A percentile compares a stretch with the other conserved stretches of the same genome.
Evolutionary conservation across 164 flowering plant species (phyloP).

Genomic region (Akebia trifoliata): DNA sequence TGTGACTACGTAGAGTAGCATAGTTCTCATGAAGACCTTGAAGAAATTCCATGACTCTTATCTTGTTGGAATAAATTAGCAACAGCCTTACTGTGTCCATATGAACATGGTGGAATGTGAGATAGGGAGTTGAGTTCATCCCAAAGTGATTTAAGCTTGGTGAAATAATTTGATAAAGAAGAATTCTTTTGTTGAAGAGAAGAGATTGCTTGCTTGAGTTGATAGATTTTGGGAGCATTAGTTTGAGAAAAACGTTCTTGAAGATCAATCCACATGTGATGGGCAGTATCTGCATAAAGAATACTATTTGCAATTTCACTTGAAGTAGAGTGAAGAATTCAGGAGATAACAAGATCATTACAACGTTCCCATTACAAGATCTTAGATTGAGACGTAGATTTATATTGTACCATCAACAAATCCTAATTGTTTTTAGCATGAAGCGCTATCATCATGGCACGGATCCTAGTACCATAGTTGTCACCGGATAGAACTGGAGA

Average conservation of each 20-base stretch:
- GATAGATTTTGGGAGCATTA: conserved; percentile 5
- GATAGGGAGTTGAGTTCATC: neutral
- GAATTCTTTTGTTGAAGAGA: neutral
- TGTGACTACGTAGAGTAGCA: conserved; percentile 14
- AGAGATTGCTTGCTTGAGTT: neutral
- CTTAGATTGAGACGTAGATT: no score
- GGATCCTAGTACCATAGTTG: no score
- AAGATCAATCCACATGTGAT: neutral
- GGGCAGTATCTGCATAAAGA: neutral
- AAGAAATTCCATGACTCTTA: neutral
- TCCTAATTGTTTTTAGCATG: no score
- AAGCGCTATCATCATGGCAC: no score
- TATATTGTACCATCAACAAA: no score
- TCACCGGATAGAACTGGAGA: no score
- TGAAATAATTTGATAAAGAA: neutral
- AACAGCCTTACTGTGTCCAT: neutral
- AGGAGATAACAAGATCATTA: neutral
- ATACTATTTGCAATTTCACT: neutral
- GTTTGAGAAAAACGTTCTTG: neutral
- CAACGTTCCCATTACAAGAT: no score
- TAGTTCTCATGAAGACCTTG: conserved; percentile 18
- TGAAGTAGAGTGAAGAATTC: neutral
- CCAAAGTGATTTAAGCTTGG: neutral
- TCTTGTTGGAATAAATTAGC: neutral
- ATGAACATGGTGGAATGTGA: neutral